Evolutionary conservation across 2,329 filamentous ascomycete species (phyloP), one percentile per base, ranked within the genome.

Genomic region (Colletotrichum gigasporum): DNA sequence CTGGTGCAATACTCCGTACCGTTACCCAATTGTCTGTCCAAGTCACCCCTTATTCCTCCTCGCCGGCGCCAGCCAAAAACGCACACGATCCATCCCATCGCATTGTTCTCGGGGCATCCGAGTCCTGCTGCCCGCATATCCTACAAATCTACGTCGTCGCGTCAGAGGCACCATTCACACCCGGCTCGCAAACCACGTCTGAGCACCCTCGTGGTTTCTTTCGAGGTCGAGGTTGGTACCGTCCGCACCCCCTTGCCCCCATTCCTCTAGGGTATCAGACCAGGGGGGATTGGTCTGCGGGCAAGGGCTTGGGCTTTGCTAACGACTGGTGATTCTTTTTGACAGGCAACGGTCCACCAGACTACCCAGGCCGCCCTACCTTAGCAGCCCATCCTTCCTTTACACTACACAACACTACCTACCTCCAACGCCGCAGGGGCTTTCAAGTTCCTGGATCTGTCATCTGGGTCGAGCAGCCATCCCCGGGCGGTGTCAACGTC

Each of bases 271-370:
- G 47, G 28, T 60, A 4, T 32, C 35, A 10, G 28, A 20, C 28
- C 34, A 62, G 56, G 62, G 52, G 42, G 16, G 52, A 41, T 47
- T 30, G 30, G 37, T 20, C 20, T 22, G 37, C 20, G 11, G 22
- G 34, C 62, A 45, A 54, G 58, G 58, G 37, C 48, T 51, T 45
- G 2, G 26, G 8, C 14, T 45, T 45, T 59, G 63, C 63, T 64
- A 57, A 66, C 63, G 39, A 48, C 42, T 45, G 55, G 55, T 22
- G 35, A 54, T 57, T 58, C 39, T 61, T 64, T 67, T 64, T 67
- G 60, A 67, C 64, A 67, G 60, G 48, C 51, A 58, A 44, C 66
- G 64, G 47, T 67, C 52, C 50, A 65, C 58, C 51, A 54, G 39
- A 39, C 58, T 56, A 65, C 39, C 42, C 45, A 26, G 52, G 37